Evolutionary conservation across 306 rosid species (phyloP), one percentile per base, ranked within the genome.

Genomic region (Comarum palustre): DNA sequence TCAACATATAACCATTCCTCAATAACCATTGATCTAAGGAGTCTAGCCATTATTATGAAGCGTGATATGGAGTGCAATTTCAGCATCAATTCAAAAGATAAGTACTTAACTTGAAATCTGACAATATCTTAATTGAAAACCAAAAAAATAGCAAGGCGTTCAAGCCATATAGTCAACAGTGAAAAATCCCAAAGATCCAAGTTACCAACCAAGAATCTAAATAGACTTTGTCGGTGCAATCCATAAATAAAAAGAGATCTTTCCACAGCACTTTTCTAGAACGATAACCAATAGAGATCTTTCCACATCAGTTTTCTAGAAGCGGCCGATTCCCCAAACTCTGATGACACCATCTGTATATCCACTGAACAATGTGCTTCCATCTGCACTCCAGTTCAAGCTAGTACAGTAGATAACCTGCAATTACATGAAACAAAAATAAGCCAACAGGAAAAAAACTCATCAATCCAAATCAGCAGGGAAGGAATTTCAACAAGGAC

Each of bases 321-420:
- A 84, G 24, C 97, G 99, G 0, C 97, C 99, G 43, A 91, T 88
- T 0, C 86, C 99, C 99, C 99, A 95, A 16, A 95, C 99, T 83
- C 99, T 82, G 74, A 95, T 82, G 8, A 95, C 93, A 3, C 99
- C 99, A 14, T 95, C 99, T 0, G 99, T 91, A 47, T 95, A 95
- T 5, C 99, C 99, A 54, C 99, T 92, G 52, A 95, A 95, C 85
- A 95, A 76, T 6, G 99, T 95, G 96, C 96, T 91, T 60, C 99
- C 99, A 87, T 92, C 98, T 0, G 87, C 92, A 39, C 91, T 92
- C 96, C 98, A 92, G 90, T 78, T 88, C 95, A 92, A 83, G 79
- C 98, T 82, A 1, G 98, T 90, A 68, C 98, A 92, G 74, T 88
- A 92, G 69, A 92, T 95, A 14, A 80, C 89, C 99, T 95, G 85